Evolutionary conservation across 1,139 yeast species (phyloP).

Genomic region (Saccharomycopsis hybrid): DNA sequence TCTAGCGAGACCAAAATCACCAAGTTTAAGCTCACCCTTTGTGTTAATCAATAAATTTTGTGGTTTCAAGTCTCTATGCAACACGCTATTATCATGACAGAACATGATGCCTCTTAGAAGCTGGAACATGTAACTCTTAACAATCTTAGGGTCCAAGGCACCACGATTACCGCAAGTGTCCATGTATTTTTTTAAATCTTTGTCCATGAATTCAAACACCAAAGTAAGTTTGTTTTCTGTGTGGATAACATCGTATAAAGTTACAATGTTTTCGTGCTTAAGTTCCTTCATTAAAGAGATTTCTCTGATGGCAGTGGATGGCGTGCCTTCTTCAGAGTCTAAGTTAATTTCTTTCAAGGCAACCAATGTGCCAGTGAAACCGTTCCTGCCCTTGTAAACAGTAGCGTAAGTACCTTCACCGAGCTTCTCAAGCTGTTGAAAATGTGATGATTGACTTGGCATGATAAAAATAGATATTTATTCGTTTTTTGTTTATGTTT

Average conservation of each 20-base stretch:
- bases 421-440: conserved; percentile 57
- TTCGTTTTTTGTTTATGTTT: too few species aligned
- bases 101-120: conserved; percentile 83
- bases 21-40: conserved; percentile 87
- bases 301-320: conserved; percentile 95
- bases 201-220: conserved; percentile 92
- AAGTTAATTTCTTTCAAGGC: conserved; percentile 91
- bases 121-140: conserved; percentile 91
- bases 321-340: conserved; percentile 97
- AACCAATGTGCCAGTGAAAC: conserved; percentile 86
- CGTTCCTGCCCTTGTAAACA: conserved; percentile 90
- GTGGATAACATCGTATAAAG: conserved; percentile 91
- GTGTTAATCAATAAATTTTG: conserved; percentile 83
- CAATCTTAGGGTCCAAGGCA: conserved; percentile 70
- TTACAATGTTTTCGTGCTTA: conserved; percentile 89
- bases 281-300: conserved; percentile 94
- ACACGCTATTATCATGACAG: conserved; percentile 90
- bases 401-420: conserved; percentile 99
- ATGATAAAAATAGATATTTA: neutral
- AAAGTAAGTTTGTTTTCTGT: conserved; percentile 91
- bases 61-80: conserved; percentile 94
- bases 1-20: conserved; percentile 96
- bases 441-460: conserved; percentile 18
- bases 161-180: conserved; percentile 77
- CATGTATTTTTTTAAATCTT: conserved; percentile 91